Evolutionary conservation across 257 asterid species (phyloP), one percentile per base, ranked within the genome.

Genomic region (Ballota nigra): DNA sequence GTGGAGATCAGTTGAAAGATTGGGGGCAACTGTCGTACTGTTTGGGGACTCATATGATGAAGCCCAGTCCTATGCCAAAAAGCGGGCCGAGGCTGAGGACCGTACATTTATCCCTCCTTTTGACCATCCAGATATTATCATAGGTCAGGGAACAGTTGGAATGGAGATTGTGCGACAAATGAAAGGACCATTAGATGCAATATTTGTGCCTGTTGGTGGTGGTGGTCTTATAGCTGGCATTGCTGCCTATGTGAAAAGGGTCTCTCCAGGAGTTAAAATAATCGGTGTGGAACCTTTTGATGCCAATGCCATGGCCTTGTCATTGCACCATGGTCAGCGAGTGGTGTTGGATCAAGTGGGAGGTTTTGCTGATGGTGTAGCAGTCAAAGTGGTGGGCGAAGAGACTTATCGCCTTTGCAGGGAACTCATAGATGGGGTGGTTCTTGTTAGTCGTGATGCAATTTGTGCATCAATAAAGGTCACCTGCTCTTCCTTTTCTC

Each of bases 401-500:
- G 99, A 95, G 74, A 89, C 92, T 60, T 95, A 81, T 59, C 89
- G 89, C 33, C 71, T 95, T 49, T 95, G 98, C 80, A 81, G 77
- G 78, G 95, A 95, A 72, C 80, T 95, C 70, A 41, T 95, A 34
- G 99, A 95, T 67, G 99, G 98, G 12, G 87, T 95, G 23, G 96
- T 84, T 77, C 86, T 84, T 66, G 86, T 84, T 65, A 73, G 83
- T 51, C 89, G 85, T 79, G 86, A 84, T 77, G 85, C 84, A 8
- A 92, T 95, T 68, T 95, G 99, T 76, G 98, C 98, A 28, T 89
- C 99, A 9, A 95, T 95, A 82, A 95, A 95, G 99, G 99, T 92
- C 58, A 75, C 83, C 58, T 31, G 23, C 33, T 38, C 9, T 3
- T 3, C 12, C 24, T 59, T 51, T 45, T 53, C 34, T 45, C 58